Evolutionary conservation across 768 basidiomycete genomes (phyloP).

Genomic region (Melanogaster broomeanus): DNA sequence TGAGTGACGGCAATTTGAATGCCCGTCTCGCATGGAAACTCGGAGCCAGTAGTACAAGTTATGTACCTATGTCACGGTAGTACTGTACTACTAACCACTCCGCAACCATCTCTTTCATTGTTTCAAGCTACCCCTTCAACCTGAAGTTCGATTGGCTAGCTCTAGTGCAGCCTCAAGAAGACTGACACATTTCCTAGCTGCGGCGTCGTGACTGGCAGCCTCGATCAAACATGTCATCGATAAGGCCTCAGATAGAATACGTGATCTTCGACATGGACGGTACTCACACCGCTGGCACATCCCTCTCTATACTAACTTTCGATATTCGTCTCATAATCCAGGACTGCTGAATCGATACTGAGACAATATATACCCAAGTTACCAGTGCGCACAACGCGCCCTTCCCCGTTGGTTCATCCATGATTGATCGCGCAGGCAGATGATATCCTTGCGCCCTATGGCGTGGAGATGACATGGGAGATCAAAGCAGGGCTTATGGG

Average conservation of each 20-base stretch:
- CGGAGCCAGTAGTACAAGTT: no score
- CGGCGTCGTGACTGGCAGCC: no score
- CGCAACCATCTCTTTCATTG: no score
- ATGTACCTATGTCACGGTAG: no score
- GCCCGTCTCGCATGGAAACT: no score
- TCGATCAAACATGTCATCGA: conserved; percentile 8
- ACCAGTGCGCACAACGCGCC: conserved; percentile 55
- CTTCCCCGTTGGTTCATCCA: neutral
- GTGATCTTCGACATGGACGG: conserved; percentile 79
- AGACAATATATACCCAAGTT: conserved; percentile 73
- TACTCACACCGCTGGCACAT: conserved; percentile 22
- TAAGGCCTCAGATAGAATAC: conserved; percentile 47
- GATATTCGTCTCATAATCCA: conserved; percentile 26
- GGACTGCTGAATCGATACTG: conserved; percentile 79
- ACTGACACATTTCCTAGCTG: neutral
- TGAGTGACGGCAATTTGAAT: no score
- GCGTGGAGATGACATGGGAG: conserved; percentile 83
- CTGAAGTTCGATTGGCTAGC: no score
- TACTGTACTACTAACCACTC: no score
- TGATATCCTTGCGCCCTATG: conserved; percentile 68
- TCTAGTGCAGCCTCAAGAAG: no score
- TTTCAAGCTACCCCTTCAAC: no score
- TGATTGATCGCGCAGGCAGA: conserved; percentile 42
- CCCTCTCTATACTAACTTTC: neutral
- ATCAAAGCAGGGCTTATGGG: conserved; percentile 91